A percentile compares a stretch with the other conserved stretches of the same genome.
phyloP scores from a whole-genome alignment of 352 stramenopile species.

The Phytophthora citricola region DNA sequence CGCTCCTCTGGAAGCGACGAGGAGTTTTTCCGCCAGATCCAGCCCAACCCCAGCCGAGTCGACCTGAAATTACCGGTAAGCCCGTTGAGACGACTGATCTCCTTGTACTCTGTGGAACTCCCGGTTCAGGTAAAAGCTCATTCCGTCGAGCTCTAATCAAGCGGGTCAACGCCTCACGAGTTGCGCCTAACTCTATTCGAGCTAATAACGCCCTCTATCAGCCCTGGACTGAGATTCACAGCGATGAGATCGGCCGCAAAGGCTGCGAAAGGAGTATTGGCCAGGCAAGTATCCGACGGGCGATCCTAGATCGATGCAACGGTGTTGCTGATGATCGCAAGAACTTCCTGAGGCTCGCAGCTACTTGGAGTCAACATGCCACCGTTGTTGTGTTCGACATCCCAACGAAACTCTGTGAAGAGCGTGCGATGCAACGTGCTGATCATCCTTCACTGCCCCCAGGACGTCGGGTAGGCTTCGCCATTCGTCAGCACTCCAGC shows the following conservation, averaged over 20 bases:
- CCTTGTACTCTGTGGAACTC: slow-evolving; percentile 63
- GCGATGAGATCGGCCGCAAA: slow-evolving; percentile 55
- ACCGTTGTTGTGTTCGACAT: slow-evolving; percentile 74
- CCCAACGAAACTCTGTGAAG: slow-evolving; percentile 44
- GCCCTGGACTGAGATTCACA: slow-evolving; percentile 57
- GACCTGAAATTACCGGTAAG: slow-evolving; percentile 39
- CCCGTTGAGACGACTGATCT: slow-evolving; percentile 49
- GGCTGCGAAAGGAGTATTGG: slow-evolving; percentile 34
- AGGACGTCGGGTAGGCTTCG: slow-evolving; percentile 46
- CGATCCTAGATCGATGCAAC: slow-evolving; percentile 69
- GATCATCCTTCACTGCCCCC: slow-evolving; percentile 54
- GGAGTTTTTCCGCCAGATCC: slow-evolving; percentile 36
- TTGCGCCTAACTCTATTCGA: slow-evolving; percentile 7
- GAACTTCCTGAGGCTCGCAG: slow-evolving; percentile 50
- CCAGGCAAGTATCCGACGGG: slow-evolving; percentile 42
- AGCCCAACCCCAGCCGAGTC: slow-evolving; percentile 41
- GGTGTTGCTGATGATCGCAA: slow-evolving; percentile 48
- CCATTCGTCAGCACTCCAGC: slow-evolving; percentile 51
- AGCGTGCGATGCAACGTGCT: slow-evolving; percentile 50
- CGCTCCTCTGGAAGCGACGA: slow-evolving; percentile 63
- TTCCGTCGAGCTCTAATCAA: slow-evolving; percentile 60
- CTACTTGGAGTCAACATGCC: slow-evolving; percentile 58
- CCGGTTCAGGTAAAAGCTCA: slow-evolving; percentile 68
- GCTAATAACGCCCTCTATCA: slow-evolving; percentile 11
- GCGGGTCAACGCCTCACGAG: slow-evolving; percentile 23